phyloP scores from a whole-genome alignment of 2,329 filamentous ascomycete genomes.

The Colletotrichum aenigma region DNA sequence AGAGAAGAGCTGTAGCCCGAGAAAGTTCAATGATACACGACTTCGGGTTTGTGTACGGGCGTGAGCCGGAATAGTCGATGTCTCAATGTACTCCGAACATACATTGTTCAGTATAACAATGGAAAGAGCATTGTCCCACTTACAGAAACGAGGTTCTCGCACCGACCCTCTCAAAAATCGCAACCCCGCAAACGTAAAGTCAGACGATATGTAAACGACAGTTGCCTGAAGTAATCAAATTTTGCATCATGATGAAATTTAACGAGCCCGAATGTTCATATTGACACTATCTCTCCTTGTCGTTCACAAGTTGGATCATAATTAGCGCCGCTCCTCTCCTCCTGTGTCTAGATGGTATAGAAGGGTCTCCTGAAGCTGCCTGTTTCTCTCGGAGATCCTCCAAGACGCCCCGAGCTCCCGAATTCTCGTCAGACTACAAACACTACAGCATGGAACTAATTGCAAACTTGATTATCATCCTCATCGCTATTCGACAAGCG shows the following conservation, averaged over 20 bases:
- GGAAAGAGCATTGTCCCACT: too few species aligned
- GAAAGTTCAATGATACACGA: too few species aligned
- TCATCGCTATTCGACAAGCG: neutral
- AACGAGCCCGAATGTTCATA: neutral
- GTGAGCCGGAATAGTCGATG: too few species aligned
- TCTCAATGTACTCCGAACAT: too few species aligned
- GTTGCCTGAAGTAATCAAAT: neutral
- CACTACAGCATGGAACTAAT: neutral
- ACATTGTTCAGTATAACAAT: too few species aligned
- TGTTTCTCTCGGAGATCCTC: neutral
- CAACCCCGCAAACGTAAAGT: neutral
- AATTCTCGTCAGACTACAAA: neutral
- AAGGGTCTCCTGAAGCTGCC: neutral
- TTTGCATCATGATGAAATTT: neutral
- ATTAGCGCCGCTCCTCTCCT: neutral
- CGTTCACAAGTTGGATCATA: neutral
- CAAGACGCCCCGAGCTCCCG: neutral
- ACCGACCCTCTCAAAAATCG: neutral
- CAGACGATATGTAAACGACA: neutral
- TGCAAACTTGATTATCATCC: neutral
- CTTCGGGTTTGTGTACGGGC: too few species aligned
- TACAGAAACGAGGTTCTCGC: neutral
- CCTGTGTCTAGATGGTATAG: neutral
- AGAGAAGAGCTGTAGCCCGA: too few species aligned
- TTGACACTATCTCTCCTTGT: neutral